These are phyloP conservation scores for Grigorovia humatica DNA, from an alignment of 805 yeast species.

Conservation along the genomic window DNA sequence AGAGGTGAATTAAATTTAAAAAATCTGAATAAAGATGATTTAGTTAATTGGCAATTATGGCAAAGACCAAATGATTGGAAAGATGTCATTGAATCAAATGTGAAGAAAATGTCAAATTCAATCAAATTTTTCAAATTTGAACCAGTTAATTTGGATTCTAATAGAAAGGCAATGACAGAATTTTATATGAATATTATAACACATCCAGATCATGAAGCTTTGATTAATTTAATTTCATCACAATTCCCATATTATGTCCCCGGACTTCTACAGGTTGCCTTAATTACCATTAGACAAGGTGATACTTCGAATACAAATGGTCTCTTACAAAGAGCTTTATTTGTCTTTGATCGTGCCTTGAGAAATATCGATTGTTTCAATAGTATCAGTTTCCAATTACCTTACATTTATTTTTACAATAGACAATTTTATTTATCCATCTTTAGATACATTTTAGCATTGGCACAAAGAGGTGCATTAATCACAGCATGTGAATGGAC, in stretches of 20 bases:
- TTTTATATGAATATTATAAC: constrained; percentile 58
- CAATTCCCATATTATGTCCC: constrained; percentile 66
- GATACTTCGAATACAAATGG: constrained; percentile 61
- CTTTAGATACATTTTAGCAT: constrained; percentile 57
- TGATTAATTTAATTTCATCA: constrained; percentile 44
- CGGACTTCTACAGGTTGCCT: constrained; percentile 68
- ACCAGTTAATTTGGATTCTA: constrained; percentile 29
- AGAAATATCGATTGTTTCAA: constrained; percentile 49
- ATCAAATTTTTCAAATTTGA: constrained; percentile 51
- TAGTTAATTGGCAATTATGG: constrained; percentile 30
- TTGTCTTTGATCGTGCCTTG: constrained; percentile 69
- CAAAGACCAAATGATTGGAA: constrained; percentile 38
- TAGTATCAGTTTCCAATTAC: constrained; percentile 49
- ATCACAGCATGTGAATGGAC: constrained; percentile 69
- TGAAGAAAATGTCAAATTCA: constrained; percentile 28
- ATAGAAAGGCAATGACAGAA: constrained; percentile 29
- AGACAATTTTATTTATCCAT: constrained; percentile 67
- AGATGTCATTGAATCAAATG: constrained; percentile 37
- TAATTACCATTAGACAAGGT: constrained; percentile 66
- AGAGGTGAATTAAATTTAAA: constrained; percentile 54
- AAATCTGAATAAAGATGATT: constrained; percentile 34
- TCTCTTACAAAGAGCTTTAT: constrained; percentile 63
- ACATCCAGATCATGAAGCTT: constrained; percentile 70
- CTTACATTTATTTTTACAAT: constrained; percentile 64
- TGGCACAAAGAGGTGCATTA: constrained; percentile 70